Evolutionary conservation across 2,329 filamentous ascomycete species (phyloP).

Genomic region (Sclerotinia nivalis): DNA sequence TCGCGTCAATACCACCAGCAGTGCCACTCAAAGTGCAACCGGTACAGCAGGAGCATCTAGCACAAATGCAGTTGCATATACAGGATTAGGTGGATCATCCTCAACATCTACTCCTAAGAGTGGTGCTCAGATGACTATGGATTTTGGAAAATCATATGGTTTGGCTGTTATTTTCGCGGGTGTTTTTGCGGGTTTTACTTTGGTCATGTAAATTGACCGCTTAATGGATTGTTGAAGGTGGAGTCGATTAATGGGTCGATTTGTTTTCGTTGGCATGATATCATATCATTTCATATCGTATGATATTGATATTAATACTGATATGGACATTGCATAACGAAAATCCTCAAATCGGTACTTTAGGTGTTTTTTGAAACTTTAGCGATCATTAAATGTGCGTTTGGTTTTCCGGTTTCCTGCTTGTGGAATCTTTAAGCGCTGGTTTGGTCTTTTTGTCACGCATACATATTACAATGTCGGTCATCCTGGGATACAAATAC

Average conservation of each 20-base stretch:
- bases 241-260: background rate
- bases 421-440: background rate
- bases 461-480: slow-evolving; percentile 3
- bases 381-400: slow-evolving; percentile 19
- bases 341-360: slow-evolving; percentile 26
- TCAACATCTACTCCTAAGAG: slow-evolving; percentile 30
- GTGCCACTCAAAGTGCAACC: slow-evolving; percentile 45
- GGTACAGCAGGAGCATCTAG: slow-evolving; percentile 43
- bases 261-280: background rate
- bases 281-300: slow-evolving; percentile 2
- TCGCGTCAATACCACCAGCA: slow-evolving; percentile 56
- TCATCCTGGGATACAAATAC: background rate
- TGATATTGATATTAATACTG: background rate
- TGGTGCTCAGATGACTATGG: slow-evolving; percentile 46
- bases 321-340: slow-evolving; percentile 28
- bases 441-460: slow-evolving; percentile 3
- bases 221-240: background rate
- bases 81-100: slow-evolving; percentile 46
- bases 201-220: slow-evolving; percentile 47
- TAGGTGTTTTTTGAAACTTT: slow-evolving; percentile 27
- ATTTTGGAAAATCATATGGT: slow-evolving; percentile 58
- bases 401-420: background rate
- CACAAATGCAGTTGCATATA: slow-evolving; percentile 43
- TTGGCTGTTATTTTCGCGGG: slow-evolving; percentile 54
- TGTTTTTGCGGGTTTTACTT: slow-evolving; percentile 58